Conservation (phyloP, 805 yeast species). For the Ogataea thermomethanolica region DNA sequence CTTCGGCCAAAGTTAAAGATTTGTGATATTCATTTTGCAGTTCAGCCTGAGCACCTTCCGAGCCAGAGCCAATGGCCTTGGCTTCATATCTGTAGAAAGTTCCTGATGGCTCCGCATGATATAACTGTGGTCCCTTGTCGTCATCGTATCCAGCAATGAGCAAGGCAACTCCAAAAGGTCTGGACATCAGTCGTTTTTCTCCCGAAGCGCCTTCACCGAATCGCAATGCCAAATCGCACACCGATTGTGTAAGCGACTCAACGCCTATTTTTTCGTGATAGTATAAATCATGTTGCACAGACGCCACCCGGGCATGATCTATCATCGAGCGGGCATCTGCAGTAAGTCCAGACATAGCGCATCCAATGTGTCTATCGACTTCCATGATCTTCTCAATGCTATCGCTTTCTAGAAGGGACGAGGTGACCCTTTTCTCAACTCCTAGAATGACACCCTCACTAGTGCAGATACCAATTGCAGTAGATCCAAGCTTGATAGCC, state of each 20-base stretch:
- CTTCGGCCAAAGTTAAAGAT: slow-evolving; percentile 86
- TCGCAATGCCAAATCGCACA: slow-evolving; percentile 93
- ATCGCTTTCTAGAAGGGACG: slow-evolving; percentile 83
- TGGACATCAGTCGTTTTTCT: slow-evolving; percentile 90
- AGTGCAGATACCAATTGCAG: slow-evolving; percentile 96
- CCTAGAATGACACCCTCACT: slow-evolving; percentile 94
- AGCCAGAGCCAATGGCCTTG: slow-evolving; percentile 97
- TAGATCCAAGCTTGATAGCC: slow-evolving; percentile 95
- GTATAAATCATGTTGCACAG: slow-evolving; percentile 82
- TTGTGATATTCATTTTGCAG: slow-evolving; percentile 94
- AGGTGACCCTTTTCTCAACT: slow-evolving; percentile 95
- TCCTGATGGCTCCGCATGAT: slow-evolving; percentile 99
- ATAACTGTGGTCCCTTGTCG: slow-evolving; percentile 92
- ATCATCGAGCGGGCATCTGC: slow-evolving; percentile 99
- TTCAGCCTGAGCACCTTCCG: slow-evolving; percentile 98
- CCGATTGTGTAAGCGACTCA: slow-evolving; percentile 92
- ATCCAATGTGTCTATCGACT: slow-evolving; percentile 89
- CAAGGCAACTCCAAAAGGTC: slow-evolving; percentile 98
- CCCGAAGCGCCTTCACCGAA: slow-evolving; percentile 98
- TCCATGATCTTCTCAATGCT: slow-evolving; percentile 96
- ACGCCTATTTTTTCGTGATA: slow-evolving; percentile 91
- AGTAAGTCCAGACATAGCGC: slow-evolving; percentile 98
- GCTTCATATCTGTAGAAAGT: slow-evolving; percentile 97
- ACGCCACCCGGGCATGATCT: slow-evolving; percentile 92
- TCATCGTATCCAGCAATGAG: slow-evolving; percentile 92